Percentiles rank a stretch among this genome's conserved stretches.
Evolutionary conservation across 1,284 basidiomycete species (phyloP).

Genomic region (Leccinum pachyderme): DNA sequence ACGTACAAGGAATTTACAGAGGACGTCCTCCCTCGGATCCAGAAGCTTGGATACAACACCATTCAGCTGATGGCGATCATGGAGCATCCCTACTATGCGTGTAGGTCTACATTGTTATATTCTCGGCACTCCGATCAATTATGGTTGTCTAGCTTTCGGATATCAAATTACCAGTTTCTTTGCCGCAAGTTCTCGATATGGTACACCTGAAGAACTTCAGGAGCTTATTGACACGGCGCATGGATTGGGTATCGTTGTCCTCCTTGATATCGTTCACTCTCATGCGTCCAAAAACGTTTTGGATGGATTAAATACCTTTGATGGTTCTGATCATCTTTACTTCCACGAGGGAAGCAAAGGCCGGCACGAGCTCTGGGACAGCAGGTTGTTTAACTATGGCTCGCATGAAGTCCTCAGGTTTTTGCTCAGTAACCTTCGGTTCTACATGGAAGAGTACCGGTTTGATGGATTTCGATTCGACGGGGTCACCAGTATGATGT

Average conservation of each 20-base stretch:
- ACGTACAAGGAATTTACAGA: conserved; percentile 95
- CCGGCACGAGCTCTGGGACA: conserved; percentile 95
- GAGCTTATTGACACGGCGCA: conserved; percentile 95
- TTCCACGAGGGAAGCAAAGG: conserved; percentile 94
- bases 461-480: conserved; percentile 99
- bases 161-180: conserved; percentile 99
- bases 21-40: conserved; percentile 85
- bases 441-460: conserved; percentile 92
- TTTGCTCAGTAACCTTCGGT: conserved; percentile 91
- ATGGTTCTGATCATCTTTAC: conserved; percentile 95
- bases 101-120: conserved; percentile 44
- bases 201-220: conserved; percentile 92
- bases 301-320: conserved; percentile 94
- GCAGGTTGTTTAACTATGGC: conserved; percentile 95
- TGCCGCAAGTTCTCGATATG: conserved; percentile 93
- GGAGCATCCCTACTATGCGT: conserved; percentile 99
- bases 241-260: conserved; percentile 87
- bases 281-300: conserved; percentile 98
- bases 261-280: conserved; percentile 96
- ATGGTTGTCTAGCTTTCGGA: conserved; percentile 71
- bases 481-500: conserved; percentile 99
- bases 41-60: conserved; percentile 90
- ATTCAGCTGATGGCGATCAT: conserved; percentile 98
- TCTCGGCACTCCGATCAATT: conserved; percentile 8
- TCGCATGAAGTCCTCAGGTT: conserved; percentile 93